phyloP scores from a whole-genome alignment of 768 basidiomycete species.

The Boletus speciosus region DNA sequence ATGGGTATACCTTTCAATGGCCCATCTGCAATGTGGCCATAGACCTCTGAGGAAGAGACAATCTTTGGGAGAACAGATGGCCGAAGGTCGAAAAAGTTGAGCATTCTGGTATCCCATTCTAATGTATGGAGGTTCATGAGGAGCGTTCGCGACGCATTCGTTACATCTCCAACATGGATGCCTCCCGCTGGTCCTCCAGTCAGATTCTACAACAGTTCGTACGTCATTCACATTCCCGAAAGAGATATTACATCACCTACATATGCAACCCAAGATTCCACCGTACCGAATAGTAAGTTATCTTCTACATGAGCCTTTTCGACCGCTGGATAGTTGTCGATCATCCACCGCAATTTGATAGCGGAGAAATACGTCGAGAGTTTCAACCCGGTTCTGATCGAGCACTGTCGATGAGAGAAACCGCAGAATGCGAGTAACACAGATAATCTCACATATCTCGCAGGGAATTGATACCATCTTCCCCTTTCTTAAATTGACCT shows the following conservation, averaged over 20 bases:
- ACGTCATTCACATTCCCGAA: not conserved
- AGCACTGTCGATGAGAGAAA: not conserved
- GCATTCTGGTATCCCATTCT: conserved; percentile 76
- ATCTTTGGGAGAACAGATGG: conserved; percentile 77
- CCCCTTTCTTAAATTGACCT: conserved; percentile 67
- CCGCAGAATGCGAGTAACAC: not conserved
- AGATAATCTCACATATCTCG: conserved; percentile 57
- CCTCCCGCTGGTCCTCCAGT: conserved; percentile 70
- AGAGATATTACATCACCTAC: conserved; percentile 39
- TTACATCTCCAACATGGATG: conserved; percentile 86
- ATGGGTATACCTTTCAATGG: conserved; percentile 74
- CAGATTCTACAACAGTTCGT: conserved; percentile 53
- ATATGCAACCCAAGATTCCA: conserved; percentile 96
- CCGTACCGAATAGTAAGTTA: conserved; percentile 86
- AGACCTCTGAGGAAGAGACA: conserved; percentile 89
- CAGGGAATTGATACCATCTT: conserved; percentile 62
- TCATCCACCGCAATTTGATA: conserved; percentile 96
- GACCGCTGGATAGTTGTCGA: conserved; percentile 79
- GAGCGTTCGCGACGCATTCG: conserved; percentile 95
- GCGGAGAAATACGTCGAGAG: conserved; percentile 98
- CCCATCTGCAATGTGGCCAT: conserved; percentile 71
- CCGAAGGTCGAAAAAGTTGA: conserved; percentile 84
- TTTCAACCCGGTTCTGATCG: conserved; percentile 79
- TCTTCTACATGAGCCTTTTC: conserved; percentile 74
- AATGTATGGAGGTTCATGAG: conserved; percentile 81